Evolutionary conservation across 768 basidiomycete genomes (phyloP).

Genomic region (Aureoboletus auriporus): DNA sequence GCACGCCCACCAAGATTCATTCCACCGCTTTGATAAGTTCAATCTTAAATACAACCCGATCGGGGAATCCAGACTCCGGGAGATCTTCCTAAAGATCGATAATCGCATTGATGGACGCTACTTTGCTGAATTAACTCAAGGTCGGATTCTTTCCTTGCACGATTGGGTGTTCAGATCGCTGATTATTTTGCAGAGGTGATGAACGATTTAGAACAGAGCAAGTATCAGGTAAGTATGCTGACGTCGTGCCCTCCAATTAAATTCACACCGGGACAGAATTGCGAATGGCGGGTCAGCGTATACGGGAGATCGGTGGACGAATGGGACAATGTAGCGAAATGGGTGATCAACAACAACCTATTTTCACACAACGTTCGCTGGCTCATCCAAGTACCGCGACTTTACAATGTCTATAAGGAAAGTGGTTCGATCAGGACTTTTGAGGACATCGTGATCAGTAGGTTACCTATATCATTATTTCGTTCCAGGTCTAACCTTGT

Average conservation of each 20-base stretch:
- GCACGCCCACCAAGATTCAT: conserved; percentile 97
- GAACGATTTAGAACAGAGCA: conserved; percentile 96
- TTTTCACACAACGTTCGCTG: conserved; percentile 97
- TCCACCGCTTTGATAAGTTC: conserved; percentile 98
- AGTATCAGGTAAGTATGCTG: conserved; percentile 73
- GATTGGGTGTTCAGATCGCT: not conserved
- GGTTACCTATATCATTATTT: conserved; percentile 27
- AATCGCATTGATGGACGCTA: conserved; percentile 91
- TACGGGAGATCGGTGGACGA: conserved; percentile 81
- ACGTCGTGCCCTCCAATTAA: not conserved
- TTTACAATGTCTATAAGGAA: conserved; percentile 94
- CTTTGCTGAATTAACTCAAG: conserved; percentile 90
- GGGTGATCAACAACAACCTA: conserved; percentile 92
- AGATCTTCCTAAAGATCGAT: conserved; percentile 98
- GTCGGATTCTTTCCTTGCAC: conserved; percentile 36
- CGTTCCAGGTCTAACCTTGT: not conserved
- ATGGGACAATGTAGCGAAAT: conserved; percentile 98
- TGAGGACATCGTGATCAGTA: conserved; percentile 87
- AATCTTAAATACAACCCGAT: conserved; percentile 97
- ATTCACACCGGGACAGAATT: conserved; percentile 51
- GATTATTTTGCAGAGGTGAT: conserved; percentile 69
- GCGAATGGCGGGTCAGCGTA: conserved; percentile 96
- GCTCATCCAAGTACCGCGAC: conserved; percentile 92
- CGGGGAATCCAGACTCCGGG: conserved; percentile 89
- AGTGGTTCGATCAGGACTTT: conserved; percentile 81